Base-by-base conservation (phyloP, 2,329 filamentous ascomycete genomes). In the Penicillium sp. region DNA sequence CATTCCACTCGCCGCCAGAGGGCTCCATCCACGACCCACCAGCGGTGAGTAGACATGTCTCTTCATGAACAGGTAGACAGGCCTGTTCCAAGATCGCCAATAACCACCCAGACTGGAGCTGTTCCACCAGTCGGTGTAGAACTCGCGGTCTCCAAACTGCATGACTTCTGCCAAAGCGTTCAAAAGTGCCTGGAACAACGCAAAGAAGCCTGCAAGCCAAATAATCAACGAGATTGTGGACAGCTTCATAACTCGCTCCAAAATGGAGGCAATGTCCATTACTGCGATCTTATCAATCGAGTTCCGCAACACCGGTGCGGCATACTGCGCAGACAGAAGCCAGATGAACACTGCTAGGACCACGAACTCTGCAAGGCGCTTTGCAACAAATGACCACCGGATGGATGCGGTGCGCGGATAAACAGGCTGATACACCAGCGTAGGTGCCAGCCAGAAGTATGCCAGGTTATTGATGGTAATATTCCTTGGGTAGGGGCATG, bases 71-170 rank as follows among this genome's bases (percentile, higher is more conserved):
- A 91, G 88, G 69, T 96, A 96, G 6, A 99, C 93, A 0, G 94
- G 94, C 72, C 95, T 95, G 77, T 99, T 99, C 94, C 94, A 99
- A 0, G 88, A 89, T 22, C 92, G 86, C 93, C 93, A 97, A 78
- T 99, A 99, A 5, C 83, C 83, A 33, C 92, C 90, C 7, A 97
- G 80, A 62, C 87, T 91, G 52, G 87, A 86, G 61, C 87, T 90
- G 70, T 99, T 99, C 94, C 94, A 99, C 94, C 94, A 99, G 69
- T 96, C 91, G 36, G 90, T 88, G 73, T 99, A 99, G 73, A 99
- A 99, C 50, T 92, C 89, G 30, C 94, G 85, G 72, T 99, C 94
- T 17, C 88, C 94, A 67, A 99, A 99, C 41, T 84, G 83, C 79
- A 91, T 88, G 12, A 97, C 78, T 73, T 99, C 94, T 4, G 93